These are phyloP conservation scores for Pestalotiopsis sp. DNA, from an alignment of 2,329 filamentous ascomycete genomes.

Conservation along the genomic window DNA sequence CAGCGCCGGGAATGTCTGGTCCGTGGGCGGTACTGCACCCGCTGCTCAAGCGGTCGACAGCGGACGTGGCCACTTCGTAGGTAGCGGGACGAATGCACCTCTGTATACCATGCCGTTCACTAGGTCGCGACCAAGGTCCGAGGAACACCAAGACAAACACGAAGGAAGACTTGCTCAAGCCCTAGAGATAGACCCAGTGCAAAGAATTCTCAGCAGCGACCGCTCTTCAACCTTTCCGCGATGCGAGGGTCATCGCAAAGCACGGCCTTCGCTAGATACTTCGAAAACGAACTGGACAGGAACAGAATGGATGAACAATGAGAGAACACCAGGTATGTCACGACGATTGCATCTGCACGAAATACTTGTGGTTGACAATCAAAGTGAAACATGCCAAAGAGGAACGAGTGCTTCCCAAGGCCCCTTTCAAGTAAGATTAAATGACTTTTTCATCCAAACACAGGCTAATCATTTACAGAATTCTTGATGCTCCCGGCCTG, in stretches of 20 bases:
- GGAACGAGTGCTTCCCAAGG: conserved; percentile 60
- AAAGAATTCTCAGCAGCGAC: conserved; percentile 65
- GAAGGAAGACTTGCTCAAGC: conserved; percentile 77
- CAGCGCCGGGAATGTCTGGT: conserved; percentile 75
- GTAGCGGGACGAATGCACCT: conserved; percentile 73
- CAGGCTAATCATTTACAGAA: conserved; percentile 50
- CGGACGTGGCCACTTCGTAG: conserved; percentile 66
- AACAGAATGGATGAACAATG: conserved; percentile 38
- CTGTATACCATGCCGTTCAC: conserved; percentile 58
- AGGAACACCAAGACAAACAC: conserved; percentile 69
- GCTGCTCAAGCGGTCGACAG: conserved; percentile 58
- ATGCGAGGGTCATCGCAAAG: conserved; percentile 30
- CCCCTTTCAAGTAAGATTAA: conserved; percentile 72
- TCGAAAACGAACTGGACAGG: conserved; percentile 46
- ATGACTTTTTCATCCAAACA: neutral
- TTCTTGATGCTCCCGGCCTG: conserved; percentile 86
- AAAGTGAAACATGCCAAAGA: conserved; percentile 20
- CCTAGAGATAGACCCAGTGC: conserved; percentile 73
- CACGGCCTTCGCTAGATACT: conserved; percentile 20
- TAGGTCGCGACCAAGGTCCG: conserved; percentile 40
- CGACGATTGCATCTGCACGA: conserved; percentile 5
- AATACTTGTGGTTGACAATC: conserved; percentile 17
- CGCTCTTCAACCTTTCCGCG: conserved; percentile 30
- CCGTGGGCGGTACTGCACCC: conserved; percentile 71
- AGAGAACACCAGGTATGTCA: conserved; percentile 22